Evolutionary conservation across 495 filamentous ascomycete species (phyloP).

Genomic region (Aspergillus bridgeri): DNA sequence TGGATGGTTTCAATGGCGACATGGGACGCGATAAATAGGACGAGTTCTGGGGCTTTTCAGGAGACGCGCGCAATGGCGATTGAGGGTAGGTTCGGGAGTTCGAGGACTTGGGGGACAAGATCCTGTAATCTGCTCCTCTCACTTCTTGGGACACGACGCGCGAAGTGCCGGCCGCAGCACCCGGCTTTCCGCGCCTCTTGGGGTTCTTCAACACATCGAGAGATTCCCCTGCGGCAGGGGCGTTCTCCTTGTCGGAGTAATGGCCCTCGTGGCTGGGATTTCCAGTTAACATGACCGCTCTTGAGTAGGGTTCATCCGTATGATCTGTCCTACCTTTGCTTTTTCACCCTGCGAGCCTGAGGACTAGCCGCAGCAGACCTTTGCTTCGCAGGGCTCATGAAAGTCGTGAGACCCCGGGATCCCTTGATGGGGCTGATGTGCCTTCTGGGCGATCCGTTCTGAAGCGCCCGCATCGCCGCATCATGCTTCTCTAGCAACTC

Average conservation of each 20-base stretch:
- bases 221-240: constrained; percentile 35
- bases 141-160: constrained; percentile 50
- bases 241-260: constrained; percentile 78
- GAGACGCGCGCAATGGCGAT: constrained; percentile 50
- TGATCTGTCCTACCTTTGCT: constrained; percentile 54
- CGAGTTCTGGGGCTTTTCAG: constrained; percentile 42
- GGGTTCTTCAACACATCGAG: constrained; percentile 51
- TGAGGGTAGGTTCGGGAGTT: constrained; percentile 68
- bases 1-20: constrained; percentile 52
- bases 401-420: constrained; percentile 26
- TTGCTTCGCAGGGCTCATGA: constrained; percentile 23
- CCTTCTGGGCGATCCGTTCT: constrained; percentile 30
- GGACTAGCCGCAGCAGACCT: constrained; percentile 26
- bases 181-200: constrained; percentile 54
- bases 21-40: constrained; percentile 50
- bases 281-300: constrained; percentile 11
- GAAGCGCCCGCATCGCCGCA: constrained; percentile 25
- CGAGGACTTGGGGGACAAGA: constrained; percentile 77
- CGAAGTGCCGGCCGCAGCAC: constrained; percentile 36
- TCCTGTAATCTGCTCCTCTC: constrained; percentile 46
- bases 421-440: constrained; percentile 29
- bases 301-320: neutral
- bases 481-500: constrained; percentile 66
- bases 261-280: constrained; percentile 57
- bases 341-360: constrained; percentile 48